phyloP scores from a whole-genome alignment of 2,329 filamentous ascomycete species.

The Alternaria sp. region DNA sequence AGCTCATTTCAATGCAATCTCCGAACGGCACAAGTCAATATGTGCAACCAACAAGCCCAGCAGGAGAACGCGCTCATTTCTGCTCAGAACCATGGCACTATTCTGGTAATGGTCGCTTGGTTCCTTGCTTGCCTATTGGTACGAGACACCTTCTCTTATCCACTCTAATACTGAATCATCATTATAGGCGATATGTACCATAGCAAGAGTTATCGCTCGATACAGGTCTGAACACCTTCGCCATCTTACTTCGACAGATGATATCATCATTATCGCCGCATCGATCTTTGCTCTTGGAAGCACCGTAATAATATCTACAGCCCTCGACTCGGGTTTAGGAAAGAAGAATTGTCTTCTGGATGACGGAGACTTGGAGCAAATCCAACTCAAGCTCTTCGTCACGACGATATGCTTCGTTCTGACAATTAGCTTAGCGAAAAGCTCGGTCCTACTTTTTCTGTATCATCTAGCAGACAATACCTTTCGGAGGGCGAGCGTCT shows the following conservation, averaged over 20 bases:
- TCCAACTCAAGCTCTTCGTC: constrained; percentile 32
- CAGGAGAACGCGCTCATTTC: constrained; percentile 31
- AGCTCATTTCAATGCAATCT: constrained; percentile 31
- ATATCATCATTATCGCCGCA: constrained; percentile 29
- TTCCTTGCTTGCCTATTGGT: constrained; percentile 37
- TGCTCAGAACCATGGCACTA: constrained; percentile 34
- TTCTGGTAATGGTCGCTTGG: constrained; percentile 39
- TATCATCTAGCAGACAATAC: constrained; percentile 24
- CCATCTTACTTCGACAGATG: constrained; percentile 25
- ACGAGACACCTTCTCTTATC: background rate
- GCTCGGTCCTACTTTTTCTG: constrained; percentile 33
- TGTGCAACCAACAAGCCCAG: constrained; percentile 20
- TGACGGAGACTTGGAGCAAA: constrained; percentile 8
- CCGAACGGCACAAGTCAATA: constrained; percentile 20
- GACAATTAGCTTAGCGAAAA: constrained; percentile 34
- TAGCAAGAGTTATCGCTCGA: constrained; percentile 26
- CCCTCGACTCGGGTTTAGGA: constrained; percentile 30
- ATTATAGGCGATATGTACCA: constrained; percentile 28
- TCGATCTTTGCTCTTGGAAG: constrained; percentile 33
- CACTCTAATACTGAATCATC: constrained; percentile 8
- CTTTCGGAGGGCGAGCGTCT: constrained; percentile 21
- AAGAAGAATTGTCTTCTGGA: constrained; percentile 26
- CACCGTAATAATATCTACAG: constrained; percentile 31
- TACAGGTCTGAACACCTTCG: constrained; percentile 21
- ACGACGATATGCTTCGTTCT: constrained; percentile 35